These are phyloP conservation scores for Tardiomyces digboiensis DNA, from an alignment of 1,139 yeast genomes.

Conservation along the genomic window DNA sequence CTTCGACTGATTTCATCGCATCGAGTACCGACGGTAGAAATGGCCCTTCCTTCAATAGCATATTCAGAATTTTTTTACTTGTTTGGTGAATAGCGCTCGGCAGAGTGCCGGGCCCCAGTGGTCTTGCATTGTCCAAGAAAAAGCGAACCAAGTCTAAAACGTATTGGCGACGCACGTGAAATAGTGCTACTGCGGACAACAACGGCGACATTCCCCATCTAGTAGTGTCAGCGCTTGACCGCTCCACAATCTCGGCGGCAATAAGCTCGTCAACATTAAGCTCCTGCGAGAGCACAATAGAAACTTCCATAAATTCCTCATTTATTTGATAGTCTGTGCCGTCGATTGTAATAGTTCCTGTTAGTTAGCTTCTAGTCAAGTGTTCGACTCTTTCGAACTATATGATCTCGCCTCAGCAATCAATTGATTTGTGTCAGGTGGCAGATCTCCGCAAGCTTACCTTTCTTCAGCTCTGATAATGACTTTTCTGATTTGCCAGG, in stretches of 20 bases:
- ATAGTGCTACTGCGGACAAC: conserved; percentile 66
- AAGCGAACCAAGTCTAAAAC: conserved; percentile 63
- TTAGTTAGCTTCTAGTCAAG: too few relatives aligned
- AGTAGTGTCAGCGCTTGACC: conserved; percentile 34
- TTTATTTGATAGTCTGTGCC: conserved; percentile 41
- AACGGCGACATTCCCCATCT: conserved; percentile 45
- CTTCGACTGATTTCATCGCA: conserved; percentile 51
- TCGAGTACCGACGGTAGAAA: conserved; percentile 21
- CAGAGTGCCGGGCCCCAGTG: neutral
- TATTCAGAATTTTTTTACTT: neutral
- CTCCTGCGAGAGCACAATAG: conserved; percentile 50
- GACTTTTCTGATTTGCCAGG: conserved; percentile 48
- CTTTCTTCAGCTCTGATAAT: conserved; percentile 44
- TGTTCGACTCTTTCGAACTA: neutral
- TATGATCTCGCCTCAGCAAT: conserved; percentile 2
- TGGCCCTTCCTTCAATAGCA: neutral
- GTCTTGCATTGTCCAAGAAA: conserved; percentile 28
- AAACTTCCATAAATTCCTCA: conserved; percentile 40
- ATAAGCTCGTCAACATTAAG: conserved; percentile 59
- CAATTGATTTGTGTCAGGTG: too few relatives aligned
- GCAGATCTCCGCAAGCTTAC: too few relatives aligned
- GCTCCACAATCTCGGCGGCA: conserved; percentile 46
- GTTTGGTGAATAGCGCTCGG: neutral
- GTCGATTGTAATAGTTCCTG: conserved; percentile 38
- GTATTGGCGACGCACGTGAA: conserved; percentile 58